Percentiles rank a stretch among this genome's conserved stretches.
Conservation (phyloP, 116 monocot species). For the Posidonia oceanica region DNA sequence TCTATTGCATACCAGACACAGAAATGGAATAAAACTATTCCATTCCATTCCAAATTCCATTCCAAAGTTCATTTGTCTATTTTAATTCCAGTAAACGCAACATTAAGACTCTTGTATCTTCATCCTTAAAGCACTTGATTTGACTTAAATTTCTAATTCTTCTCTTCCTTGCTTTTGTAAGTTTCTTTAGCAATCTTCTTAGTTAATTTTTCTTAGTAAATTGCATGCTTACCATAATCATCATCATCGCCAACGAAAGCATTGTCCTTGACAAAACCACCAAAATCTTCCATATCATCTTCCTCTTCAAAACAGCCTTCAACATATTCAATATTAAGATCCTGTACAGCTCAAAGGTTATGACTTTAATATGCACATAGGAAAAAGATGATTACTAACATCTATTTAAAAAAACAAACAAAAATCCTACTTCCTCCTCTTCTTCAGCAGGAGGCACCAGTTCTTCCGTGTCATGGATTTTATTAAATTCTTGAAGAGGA, state of each 20-base stretch:
- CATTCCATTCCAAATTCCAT: too few relatives aligned
- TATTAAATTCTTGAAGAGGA: constrained; percentile 43
- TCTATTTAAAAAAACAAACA: neutral
- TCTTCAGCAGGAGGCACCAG: constrained; percentile 30
- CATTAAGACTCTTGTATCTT: too few relatives aligned
- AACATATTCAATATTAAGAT: constrained; percentile 81
- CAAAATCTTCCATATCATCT: constrained; percentile 89
- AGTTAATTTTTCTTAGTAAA: too few relatives aligned
- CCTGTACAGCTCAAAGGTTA: constrained; percentile 17
- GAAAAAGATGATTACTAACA: neutral
- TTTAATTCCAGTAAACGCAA: too few relatives aligned
- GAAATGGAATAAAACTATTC: too few relatives aligned
- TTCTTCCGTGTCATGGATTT: constrained; percentile 67
- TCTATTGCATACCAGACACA: too few relatives aligned
- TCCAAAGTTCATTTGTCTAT: too few relatives aligned
- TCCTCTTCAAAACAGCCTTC: constrained; percentile 84
- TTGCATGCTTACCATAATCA: constrained; percentile 1
- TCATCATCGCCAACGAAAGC: constrained; percentile 22
- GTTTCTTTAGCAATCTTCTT: too few relatives aligned
- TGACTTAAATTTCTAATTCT: too few relatives aligned
- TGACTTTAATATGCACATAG: neutral
- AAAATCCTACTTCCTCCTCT: constrained; percentile 21
- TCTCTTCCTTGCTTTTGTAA: too few relatives aligned
- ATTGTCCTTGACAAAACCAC: constrained; percentile 35
- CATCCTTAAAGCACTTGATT: too few relatives aligned